Percentiles rank a stretch among this genome's conserved stretches.
phyloP scores from a whole-genome alignment of 2,329 filamentous ascomycete species.

The Beauveria varroae region DNA sequence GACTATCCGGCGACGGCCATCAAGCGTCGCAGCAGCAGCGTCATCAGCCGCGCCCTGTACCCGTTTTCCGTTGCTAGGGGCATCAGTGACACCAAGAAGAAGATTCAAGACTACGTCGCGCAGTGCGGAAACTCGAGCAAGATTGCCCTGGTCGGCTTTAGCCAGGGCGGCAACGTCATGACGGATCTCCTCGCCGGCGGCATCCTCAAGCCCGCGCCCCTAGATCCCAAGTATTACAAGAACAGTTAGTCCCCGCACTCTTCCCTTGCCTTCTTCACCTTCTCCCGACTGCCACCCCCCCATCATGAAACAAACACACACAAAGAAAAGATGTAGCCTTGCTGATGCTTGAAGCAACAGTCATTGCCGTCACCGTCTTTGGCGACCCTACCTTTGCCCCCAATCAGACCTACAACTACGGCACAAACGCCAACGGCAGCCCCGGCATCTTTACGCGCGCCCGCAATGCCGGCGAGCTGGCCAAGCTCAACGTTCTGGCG shows the following conservation, averaged over 20 bases:
- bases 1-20: slow-evolving; percentile 11
- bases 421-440: slow-evolving; percentile 8
- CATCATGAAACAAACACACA: background rate
- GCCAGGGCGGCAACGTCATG: slow-evolving; percentile 14
- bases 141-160: slow-evolving; percentile 12
- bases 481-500: slow-evolving; percentile 9
- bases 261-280: no score
- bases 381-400: slow-evolving; percentile 12
- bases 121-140: slow-evolving; percentile 4
- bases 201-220: slow-evolving; percentile 12
- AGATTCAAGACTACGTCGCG: slow-evolving; percentile 12
- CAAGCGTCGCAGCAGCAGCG: background rate
- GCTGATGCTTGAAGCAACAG: background rate
- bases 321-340: background rate
- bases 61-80: slow-evolving; percentile 8
- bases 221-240: slow-evolving; percentile 1
- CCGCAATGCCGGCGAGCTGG: slow-evolving; percentile 11
- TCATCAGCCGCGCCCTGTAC: slow-evolving; percentile 1
- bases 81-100: slow-evolving; percentile 11
- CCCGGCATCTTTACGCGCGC: slow-evolving; percentile 9
- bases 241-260: slow-evolving; percentile 7
- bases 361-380: slow-evolving; percentile 12
- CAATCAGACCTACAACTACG: slow-evolving; percentile 12
- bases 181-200: slow-evolving; percentile 11
- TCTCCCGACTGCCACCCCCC: background rate